These are phyloP conservation scores for Fusarium sp. DNA, from an alignment of 2,329 filamentous ascomycete species.

Conservation along the genomic window DNA sequence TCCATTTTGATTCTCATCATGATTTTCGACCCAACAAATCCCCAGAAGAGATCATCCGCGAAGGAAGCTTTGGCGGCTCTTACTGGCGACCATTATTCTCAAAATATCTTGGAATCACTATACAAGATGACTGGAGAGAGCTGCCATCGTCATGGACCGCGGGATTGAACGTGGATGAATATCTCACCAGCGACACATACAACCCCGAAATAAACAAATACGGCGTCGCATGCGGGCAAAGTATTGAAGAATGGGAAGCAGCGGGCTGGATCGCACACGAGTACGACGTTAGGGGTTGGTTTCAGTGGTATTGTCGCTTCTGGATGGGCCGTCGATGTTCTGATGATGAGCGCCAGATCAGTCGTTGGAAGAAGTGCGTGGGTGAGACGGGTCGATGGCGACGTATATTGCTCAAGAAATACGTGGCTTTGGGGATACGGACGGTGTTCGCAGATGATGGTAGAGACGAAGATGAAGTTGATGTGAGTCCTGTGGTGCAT, in stretches of 20 bases:
- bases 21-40: conserved; percentile 20
- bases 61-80: conserved; percentile 20
- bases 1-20: background rate
- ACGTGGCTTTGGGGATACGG: conserved; percentile 6
- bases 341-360: conserved; percentile 18
- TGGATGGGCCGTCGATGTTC: conserved; percentile 17
- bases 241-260: conserved; percentile 23
- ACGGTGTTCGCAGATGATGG: conserved; percentile 15
- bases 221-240: conserved; percentile 14
- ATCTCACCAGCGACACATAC: background rate
- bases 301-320: conserved; percentile 18
- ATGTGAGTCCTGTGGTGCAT: conserved; percentile 19
- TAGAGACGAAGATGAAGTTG: background rate
- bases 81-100: conserved; percentile 14
- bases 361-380: conserved; percentile 24
- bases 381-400: conserved; percentile 19
- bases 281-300: conserved; percentile 12
- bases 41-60: conserved; percentile 11
- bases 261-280: conserved; percentile 20
- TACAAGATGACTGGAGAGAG: conserved; percentile 12
- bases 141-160: background rate
- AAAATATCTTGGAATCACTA: background rate
- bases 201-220: conserved; percentile 20
- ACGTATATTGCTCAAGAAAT: conserved; percentile 9
- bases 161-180: background rate